Evolutionary conservation across 805 yeast genomes (phyloP), one percentile per base, ranked within the genome.

Genomic region (Cyberlindnera samutprakarnensis): DNA sequence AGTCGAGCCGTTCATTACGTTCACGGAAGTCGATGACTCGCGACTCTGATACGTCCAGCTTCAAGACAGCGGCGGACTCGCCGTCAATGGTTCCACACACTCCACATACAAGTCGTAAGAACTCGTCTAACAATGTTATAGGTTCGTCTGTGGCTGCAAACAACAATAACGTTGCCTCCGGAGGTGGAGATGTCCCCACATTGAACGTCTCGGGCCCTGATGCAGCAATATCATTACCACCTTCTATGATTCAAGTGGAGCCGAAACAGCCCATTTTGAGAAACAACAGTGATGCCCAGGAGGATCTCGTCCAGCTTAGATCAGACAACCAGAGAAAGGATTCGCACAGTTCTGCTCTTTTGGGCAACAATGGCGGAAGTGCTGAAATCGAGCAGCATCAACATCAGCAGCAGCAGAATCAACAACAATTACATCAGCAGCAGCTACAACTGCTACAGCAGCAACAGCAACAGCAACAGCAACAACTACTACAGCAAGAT

Each of bases 211-310:
- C 49, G 7, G 50, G 53, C 18, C 23, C 23, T 14, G 40, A 47
- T 19, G 40, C 51, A 12, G 30, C 5, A 50, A 52, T 17, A 42
- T 54, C 4, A 35, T 57, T 77, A 34, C 85, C 86, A 13, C 75
- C 81, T 13, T 74, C 83, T 23, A 77, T 81, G 87, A 62, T 70
- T 22, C 76, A 72, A 41, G 61, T 75, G 37, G 81, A 70, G 44
- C 90, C 92, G 14, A 79, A 74, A 46, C 75, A 76, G 33, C 88
- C 92, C 3, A 82, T 82, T 37, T 64, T 82, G 44, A 64, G 77
- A 42, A 64, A 68, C 41, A 65, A 66, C 30, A 64, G 62, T 43
- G 53, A 46, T 21, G 52, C 49, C 4, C 37, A 33, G 14, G 48
- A 44, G 5, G 46, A 44, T 14, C 27, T 42, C 13, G 22, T 27